Evolutionary conservation across 1,284 basidiomycete genomes (phyloP).

Genomic region (Caloboletus firmus): DNA sequence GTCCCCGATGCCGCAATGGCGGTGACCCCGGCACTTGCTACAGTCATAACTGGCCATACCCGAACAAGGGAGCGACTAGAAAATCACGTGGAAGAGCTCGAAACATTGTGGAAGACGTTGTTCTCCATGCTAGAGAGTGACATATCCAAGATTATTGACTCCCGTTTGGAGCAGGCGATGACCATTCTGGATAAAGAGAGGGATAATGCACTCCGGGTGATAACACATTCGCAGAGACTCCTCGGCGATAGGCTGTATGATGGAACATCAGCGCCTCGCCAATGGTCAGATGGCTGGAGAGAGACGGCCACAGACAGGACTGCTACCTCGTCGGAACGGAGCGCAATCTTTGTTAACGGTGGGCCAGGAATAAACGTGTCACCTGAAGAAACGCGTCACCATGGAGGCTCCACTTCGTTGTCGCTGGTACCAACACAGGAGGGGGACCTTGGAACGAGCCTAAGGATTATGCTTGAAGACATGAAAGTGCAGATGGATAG

Average conservation of each 20-base stretch:
- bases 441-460: conserved; percentile 21
- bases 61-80: conserved; percentile 44
- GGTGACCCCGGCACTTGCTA: conserved; percentile 46
- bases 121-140: conserved; percentile 43
- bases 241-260: conserved; percentile 8
- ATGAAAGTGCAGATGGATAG: conserved; percentile 36
- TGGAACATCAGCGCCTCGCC: conserved; percentile 11
- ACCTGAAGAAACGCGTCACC: conserved; percentile 15
- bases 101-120: conserved; percentile 44
- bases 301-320: conserved; percentile 17
- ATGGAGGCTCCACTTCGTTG: conserved; percentile 11
- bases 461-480: conserved; percentile 31
- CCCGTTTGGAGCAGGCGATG: conserved; percentile 40
- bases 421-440: conserved; percentile 22
- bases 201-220: conserved; percentile 24
- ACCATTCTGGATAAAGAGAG: conserved; percentile 38
- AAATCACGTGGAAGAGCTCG: conserved; percentile 39
- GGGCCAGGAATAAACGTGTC: conserved; percentile 8
- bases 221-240: conserved; percentile 22
- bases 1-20: conserved; percentile 41
- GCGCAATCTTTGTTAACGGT: conserved; percentile 8
- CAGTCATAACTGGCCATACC: conserved; percentile 43
- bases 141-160: conserved; percentile 41
- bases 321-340: conserved; percentile 16
- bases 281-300: conserved; percentile 16